phyloP scores from a whole-genome alignment of 176 grass and related monocot genomes.

The Carex cristatella region DNA sequence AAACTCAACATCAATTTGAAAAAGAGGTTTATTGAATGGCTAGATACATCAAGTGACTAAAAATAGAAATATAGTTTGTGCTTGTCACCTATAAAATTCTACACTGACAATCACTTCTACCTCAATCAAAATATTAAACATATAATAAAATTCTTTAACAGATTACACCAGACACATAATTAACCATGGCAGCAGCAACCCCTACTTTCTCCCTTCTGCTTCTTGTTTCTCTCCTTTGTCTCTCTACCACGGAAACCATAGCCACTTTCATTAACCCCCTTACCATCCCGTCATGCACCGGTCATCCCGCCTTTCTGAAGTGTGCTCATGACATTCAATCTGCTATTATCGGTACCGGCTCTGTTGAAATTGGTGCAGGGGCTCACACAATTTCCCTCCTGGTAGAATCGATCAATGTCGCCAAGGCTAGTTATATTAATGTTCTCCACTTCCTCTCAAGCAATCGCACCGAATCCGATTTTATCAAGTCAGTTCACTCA shows the following conservation, averaged over 20 bases:
- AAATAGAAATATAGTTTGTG: background rate
- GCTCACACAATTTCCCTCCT: background rate
- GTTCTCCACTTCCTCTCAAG: background rate
- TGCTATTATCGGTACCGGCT: background rate
- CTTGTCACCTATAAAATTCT: background rate
- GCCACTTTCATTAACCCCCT: background rate
- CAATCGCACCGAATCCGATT: background rate
- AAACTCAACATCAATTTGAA: background rate
- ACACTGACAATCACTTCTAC: background rate
- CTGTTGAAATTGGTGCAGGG: background rate
- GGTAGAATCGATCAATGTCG: background rate
- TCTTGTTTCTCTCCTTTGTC: background rate
- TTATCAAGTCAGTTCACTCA: background rate
- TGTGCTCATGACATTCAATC: background rate
- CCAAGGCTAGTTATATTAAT: slow-evolving; percentile 1
- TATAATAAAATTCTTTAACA: background rate
- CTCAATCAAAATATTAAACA: slow-evolving; percentile 11
- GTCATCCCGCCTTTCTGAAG: background rate
- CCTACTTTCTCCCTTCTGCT: background rate
- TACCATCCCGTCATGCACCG: background rate
- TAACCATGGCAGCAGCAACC: no score
- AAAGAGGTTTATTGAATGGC: background rate
- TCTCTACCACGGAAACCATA: background rate
- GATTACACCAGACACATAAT: no score
- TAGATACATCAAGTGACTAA: background rate